Conservation (phyloP, 2,329 filamentous ascomycete genomes). For the Huntiella bhutanensis region DNA sequence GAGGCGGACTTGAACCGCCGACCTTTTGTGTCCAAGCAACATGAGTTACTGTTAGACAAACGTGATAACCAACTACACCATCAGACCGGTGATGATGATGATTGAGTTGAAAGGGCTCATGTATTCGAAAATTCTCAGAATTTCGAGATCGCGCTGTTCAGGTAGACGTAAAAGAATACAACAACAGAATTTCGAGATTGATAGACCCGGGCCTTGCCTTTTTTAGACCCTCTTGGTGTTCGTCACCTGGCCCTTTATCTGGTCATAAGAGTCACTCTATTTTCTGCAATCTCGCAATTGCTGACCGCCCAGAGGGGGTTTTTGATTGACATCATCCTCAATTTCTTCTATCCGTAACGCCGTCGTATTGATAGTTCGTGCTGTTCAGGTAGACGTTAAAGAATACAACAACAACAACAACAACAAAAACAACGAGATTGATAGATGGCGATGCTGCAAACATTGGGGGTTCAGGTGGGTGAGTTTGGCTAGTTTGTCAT, state of each 20-base stretch:
- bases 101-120: background rate
- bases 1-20: slow-evolving; percentile 2
- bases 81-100: background rate
- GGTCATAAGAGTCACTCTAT: too few species aligned
- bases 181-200: too few species aligned
- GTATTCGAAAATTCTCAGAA: background rate
- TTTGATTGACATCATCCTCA: too few species aligned
- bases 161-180: background rate
- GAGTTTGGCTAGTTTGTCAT: background rate
- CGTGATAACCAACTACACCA: slow-evolving; percentile 3
- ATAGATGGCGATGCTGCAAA: background rate
- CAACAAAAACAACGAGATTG: too few species aligned
- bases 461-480: background rate
- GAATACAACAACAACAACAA: background rate
- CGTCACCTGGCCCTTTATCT: too few species aligned
- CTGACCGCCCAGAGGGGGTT: too few species aligned
- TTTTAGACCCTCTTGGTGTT: too few species aligned
- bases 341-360: too few species aligned
- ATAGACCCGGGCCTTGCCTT: too few species aligned
- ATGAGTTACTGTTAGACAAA: background rate
- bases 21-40: slow-evolving; percentile 3
- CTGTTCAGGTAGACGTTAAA: too few species aligned
- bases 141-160: background rate
- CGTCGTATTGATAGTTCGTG: too few species aligned
- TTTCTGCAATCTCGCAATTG: too few species aligned